These are phyloP conservation scores for Trichoderma erinaceum DNA, from an alignment of 495 filamentous ascomycete species.

Conservation along the genomic window DNA sequence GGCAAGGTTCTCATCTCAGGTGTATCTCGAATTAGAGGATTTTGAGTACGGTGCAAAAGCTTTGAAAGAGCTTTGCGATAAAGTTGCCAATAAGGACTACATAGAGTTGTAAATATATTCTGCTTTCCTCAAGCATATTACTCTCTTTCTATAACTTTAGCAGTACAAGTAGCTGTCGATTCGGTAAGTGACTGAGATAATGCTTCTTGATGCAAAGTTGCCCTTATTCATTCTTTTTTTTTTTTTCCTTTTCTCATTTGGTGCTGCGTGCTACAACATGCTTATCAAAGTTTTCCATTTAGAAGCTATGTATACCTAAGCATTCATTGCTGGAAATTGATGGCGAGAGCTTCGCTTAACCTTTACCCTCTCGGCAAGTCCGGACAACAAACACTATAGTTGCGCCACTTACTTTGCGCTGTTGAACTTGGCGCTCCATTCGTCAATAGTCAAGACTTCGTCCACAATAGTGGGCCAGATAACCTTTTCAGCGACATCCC, in stretches of 20 bases:
- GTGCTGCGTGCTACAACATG: neutral
- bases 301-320: too few species aligned
- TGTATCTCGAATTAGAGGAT: neutral
- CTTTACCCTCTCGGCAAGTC: too few species aligned
- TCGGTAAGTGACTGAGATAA: too few species aligned
- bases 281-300: too few species aligned
- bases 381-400: neutral
- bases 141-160: neutral
- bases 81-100: neutral
- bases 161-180: too few species aligned
- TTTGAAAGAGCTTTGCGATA: neutral
- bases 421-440: neutral
- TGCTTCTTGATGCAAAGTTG: too few species aligned
- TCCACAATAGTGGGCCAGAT: slow-evolving; percentile 12
- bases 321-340: too few species aligned
- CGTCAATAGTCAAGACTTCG: neutral
- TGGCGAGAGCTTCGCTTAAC: too few species aligned
- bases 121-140: too few species aligned
- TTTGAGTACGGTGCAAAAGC: neutral
- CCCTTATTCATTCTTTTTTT: too few species aligned
- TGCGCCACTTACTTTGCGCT: neutral
- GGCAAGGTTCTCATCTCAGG: slow-evolving; percentile 1
- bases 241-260: too few species aligned
- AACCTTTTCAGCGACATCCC: neutral
- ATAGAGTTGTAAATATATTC: neutral